Evolutionary conservation across 2,329 filamentous ascomycete species (phyloP).

Genomic region (Lecanicillium sp.): DNA sequence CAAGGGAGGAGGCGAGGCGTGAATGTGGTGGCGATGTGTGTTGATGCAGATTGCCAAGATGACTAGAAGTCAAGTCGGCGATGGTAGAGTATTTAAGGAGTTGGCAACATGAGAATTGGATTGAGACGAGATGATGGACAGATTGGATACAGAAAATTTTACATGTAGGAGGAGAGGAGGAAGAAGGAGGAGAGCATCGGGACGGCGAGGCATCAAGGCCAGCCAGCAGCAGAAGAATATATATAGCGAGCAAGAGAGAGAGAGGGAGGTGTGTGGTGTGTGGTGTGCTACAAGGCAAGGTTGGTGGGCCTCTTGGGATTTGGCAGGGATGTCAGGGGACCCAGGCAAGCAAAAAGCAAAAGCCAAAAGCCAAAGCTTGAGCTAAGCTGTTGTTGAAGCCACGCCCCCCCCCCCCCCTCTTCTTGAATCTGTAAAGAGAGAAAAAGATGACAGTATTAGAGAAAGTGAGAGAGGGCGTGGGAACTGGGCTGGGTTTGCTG

Average conservation of each 20-base stretch:
- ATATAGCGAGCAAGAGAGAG: slow-evolving; percentile 3
- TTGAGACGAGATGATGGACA: neutral
- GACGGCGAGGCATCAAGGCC: slow-evolving; percentile 14
- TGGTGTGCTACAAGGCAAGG: slow-evolving; percentile 5
- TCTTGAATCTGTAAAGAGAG: neutral
- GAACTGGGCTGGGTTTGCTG: neutral
- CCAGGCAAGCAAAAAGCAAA: neutral
- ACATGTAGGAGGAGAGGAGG: neutral
- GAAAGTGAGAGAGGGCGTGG: neutral
- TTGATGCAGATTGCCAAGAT: neutral
- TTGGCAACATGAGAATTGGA: neutral
- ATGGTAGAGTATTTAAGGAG: neutral
- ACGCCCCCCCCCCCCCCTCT: neutral
- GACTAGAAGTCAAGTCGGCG: neutral
- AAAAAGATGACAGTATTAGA: neutral
- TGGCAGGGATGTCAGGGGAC: slow-evolving; percentile 1
- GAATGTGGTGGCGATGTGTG: slow-evolving; percentile 5
- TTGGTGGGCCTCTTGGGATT: slow-evolving; percentile 1
- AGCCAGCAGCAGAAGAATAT: slow-evolving; percentile 9
- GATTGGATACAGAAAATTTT: neutral
- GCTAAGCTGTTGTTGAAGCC: neutral
- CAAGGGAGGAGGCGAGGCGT: neutral
- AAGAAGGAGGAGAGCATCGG: slow-evolving; percentile 8
- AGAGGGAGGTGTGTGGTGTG: neutral
- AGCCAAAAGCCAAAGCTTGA: no score